A percentile compares a stretch with the other conserved stretches of the same genome.
Conservation (phyloP, 1,284 basidiomycete genomes). For the Puccinia hordei region DNA sequence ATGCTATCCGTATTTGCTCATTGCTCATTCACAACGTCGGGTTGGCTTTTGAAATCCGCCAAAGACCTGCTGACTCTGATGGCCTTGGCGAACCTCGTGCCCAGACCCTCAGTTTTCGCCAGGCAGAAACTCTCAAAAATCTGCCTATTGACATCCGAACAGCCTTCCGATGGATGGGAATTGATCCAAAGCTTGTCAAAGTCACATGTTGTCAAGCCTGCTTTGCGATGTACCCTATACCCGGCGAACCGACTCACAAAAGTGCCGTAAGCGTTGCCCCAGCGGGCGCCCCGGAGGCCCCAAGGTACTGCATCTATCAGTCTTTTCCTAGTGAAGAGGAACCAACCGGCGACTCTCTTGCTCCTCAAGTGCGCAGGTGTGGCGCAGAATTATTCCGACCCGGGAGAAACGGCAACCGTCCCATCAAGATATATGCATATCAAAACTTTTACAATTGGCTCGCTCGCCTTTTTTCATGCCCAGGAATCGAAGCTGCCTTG, state of each 20-base stretch:
- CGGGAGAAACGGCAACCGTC: no score
- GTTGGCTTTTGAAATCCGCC: conserved; percentile 15
- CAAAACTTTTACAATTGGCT: conserved; percentile 42
- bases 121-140: background rate
- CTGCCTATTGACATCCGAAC: conserved; percentile 7
- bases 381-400: background rate
- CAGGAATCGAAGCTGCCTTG: conserved; percentile 5
- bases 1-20: conserved; percentile 22
- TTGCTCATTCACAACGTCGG: conserved; percentile 1
- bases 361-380: background rate
- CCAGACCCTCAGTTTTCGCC: background rate
- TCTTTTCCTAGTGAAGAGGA: background rate
- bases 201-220: conserved; percentile 25
- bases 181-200: conserved; percentile 17
- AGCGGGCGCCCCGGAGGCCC: background rate
- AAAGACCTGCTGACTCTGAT: background rate
- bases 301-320: background rate
- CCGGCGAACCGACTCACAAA: conserved; percentile 17
- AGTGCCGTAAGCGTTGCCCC: background rate
- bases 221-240: no score
- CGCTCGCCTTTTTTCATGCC: conserved; percentile 14
- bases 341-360: background rate
- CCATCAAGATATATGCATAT: conserved; percentile 19
- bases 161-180: conserved; percentile 22
- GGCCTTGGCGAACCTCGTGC: background rate